These are phyloP conservation scores for Lactifluus subvellereus DNA, from an alignment of 768 basidiomycete genomes.

Conservation along the genomic window DNA sequence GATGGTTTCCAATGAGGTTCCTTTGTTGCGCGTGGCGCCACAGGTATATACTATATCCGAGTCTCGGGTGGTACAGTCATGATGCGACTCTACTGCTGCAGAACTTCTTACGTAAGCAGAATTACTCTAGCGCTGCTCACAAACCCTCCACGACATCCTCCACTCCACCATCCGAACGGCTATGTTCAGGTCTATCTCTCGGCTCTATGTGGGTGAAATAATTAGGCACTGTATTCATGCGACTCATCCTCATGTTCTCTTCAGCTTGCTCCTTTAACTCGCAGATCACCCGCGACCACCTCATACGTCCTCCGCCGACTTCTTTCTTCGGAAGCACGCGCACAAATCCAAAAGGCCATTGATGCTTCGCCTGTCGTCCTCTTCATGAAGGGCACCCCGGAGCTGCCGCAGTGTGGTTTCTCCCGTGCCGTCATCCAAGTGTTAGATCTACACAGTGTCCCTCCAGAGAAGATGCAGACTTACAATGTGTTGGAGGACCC, in stretches of 20 bases:
- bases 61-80: no score
- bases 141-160: background rate
- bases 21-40: no score
- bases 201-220: slow-evolving; percentile 9
- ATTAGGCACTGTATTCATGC: no score
- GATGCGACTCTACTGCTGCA: no score
- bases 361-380: slow-evolving; percentile 75
- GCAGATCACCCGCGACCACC: slow-evolving; percentile 23
- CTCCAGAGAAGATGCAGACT: slow-evolving; percentile 73
- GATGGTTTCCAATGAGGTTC: no score
- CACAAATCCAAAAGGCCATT: slow-evolving; percentile 69
- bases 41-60: no score
- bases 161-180: background rate
- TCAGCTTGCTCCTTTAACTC: slow-evolving; percentile 18
- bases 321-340: slow-evolving; percentile 56
- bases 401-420: slow-evolving; percentile 88
- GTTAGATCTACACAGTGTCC: slow-evolving; percentile 77
- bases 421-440: slow-evolving; percentile 91
- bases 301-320: slow-evolving; percentile 38
- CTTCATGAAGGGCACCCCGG: slow-evolving; percentile 97
- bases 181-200: slow-evolving; percentile 10
- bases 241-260: background rate
- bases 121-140: background rate
- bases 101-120: background rate
- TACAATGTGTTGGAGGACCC: slow-evolving; percentile 86